Percentiles rank a stretch among this genome's conserved stretches.
These are phyloP conservation scores for Pseudotulostoma volvatum DNA, from an alignment of 495 filamentous ascomycete species.

Conservation along the genomic window DNA sequence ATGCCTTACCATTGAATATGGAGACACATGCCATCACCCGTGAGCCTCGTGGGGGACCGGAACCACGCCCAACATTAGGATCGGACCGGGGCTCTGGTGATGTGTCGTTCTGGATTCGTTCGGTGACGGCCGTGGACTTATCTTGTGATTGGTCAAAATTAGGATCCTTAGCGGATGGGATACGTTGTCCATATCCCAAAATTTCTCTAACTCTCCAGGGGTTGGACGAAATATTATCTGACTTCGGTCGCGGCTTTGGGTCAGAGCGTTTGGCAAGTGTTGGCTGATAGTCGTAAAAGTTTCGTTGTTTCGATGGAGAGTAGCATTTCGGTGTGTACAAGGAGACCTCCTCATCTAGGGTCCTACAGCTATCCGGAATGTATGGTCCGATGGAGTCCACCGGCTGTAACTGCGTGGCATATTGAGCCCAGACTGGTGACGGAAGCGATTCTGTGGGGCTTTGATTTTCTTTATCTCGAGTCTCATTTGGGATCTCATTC, in stretches of 20 bases:
- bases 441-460: constrained; percentile 34
- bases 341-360: constrained; percentile 40
- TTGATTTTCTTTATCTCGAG: constrained; percentile 59
- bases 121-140: constrained; percentile 1
- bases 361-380: constrained; percentile 24
- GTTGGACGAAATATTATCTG: constrained; percentile 25
- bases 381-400: constrained; percentile 21
- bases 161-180: constrained; percentile 14
- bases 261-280: constrained; percentile 29
- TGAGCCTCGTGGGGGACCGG: constrained; percentile 23
- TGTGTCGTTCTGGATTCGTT: not conserved
- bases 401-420: constrained; percentile 31
- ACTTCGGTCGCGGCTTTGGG: constrained; percentile 35
- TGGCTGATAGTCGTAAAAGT: constrained; percentile 44
- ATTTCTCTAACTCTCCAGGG: constrained; percentile 25
- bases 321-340: constrained; percentile 46
- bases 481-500: constrained; percentile 30
- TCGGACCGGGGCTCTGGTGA: constrained; percentile 11
- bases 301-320: constrained; percentile 46
- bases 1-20: constrained; percentile 37
- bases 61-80: constrained; percentile 12
- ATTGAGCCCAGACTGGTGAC: constrained; percentile 69
- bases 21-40: constrained; percentile 53
- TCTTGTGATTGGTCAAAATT: constrained; percentile 3
- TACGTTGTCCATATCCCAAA: constrained; percentile 12